A percentile compares a stretch with the other conserved stretches of the same genome.
Evolutionary conservation across 768 basidiomycete genomes (phyloP).

Genomic region (Cystofilobasidium macerans): DNA sequence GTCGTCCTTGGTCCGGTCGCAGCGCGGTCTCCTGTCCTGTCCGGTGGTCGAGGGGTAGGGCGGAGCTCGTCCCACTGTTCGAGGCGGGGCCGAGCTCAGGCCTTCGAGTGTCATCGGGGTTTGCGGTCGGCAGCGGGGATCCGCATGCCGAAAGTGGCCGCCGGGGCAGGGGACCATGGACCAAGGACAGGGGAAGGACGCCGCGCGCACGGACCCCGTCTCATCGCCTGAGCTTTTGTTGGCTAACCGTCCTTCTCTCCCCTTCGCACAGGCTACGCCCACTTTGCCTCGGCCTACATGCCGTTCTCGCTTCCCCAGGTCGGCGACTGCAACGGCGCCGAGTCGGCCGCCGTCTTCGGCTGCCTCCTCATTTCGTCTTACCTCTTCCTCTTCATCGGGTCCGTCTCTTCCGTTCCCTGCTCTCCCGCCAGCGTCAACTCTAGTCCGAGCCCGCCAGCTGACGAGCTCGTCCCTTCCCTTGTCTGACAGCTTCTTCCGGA

Average conservation of each 20-base stretch:
- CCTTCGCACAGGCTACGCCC: slow-evolving; percentile 53
- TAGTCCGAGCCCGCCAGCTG: neutral
- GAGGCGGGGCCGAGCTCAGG: no score
- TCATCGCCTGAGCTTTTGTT: neutral
- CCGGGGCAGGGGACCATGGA: no score
- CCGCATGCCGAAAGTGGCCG: no score
- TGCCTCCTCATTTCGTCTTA: slow-evolving; percentile 80
- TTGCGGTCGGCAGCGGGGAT: no score
- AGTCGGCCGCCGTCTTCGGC: slow-evolving; percentile 76
- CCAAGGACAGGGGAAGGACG: no score
- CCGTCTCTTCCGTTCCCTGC: slow-evolving; percentile 24
- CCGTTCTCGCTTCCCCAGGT: slow-evolving; percentile 52
- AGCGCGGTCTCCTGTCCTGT: no score
- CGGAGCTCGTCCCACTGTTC: no score
- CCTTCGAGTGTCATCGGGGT: no score
- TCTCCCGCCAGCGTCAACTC: neutral
- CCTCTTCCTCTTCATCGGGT: slow-evolving; percentile 81
- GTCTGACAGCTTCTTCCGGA: slow-evolving; percentile 36
- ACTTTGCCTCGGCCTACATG: slow-evolving; percentile 56
- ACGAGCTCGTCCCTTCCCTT: slow-evolving; percentile 3
- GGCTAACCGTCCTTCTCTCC: neutral
- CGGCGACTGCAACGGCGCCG: slow-evolving; percentile 78
- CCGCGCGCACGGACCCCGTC: no score
- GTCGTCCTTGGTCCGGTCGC: neutral
- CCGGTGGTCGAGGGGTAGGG: no score